These are phyloP conservation scores for Apostasia ramifera DNA, from an alignment of 106 monocot genomes.

Conservation along the genomic window DNA sequence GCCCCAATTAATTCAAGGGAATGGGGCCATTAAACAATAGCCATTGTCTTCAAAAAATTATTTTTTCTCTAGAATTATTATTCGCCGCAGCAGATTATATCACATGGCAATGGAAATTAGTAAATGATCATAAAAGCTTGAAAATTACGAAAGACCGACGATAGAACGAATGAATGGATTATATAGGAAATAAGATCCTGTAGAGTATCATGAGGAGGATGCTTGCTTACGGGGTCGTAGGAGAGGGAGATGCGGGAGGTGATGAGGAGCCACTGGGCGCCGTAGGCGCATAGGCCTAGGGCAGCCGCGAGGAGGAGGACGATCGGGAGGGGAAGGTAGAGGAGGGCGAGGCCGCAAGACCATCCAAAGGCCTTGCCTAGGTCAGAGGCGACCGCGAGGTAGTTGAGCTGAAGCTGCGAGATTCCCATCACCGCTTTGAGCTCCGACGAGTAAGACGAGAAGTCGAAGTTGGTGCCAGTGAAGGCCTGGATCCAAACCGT, in stretches of 20 bases:
- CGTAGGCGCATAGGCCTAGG: slow-evolving; percentile 48
- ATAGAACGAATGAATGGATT: too few relatives aligned
- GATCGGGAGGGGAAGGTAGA: slow-evolving; percentile 42
- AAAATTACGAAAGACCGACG: too few relatives aligned
- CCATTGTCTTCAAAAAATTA: too few relatives aligned
- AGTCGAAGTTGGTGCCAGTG: slow-evolving; percentile 82
- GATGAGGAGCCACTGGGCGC: slow-evolving; percentile 66
- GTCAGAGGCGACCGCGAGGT: slow-evolving; percentile 77
- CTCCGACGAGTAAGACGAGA: slow-evolving; percentile 70
- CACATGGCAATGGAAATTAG: too few relatives aligned
- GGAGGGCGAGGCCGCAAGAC: slow-evolving; percentile 69
- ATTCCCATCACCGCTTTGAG: slow-evolving; percentile 62
- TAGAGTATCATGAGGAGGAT: too few relatives aligned
- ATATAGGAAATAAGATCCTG: too few relatives aligned
- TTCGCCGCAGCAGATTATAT: too few relatives aligned
- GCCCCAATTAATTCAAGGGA: too few relatives aligned
- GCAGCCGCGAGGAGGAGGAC: slow-evolving; percentile 61
- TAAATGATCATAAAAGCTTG: too few relatives aligned
- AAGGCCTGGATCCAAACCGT: slow-evolving; percentile 81
- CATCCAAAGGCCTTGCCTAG: slow-evolving; percentile 75
- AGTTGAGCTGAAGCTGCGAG: slow-evolving; percentile 79
- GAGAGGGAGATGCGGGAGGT: slow-evolving; percentile 33
- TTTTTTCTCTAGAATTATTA: too few relatives aligned
- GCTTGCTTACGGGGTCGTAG: slow-evolving; percentile 40
- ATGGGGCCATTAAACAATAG: too few relatives aligned